Percentiles rank a stretch among this genome's conserved stretches.
Evolutionary conservation across 805 yeast species (phyloP).

Genomic region (Yarrowia hollandica): DNA sequence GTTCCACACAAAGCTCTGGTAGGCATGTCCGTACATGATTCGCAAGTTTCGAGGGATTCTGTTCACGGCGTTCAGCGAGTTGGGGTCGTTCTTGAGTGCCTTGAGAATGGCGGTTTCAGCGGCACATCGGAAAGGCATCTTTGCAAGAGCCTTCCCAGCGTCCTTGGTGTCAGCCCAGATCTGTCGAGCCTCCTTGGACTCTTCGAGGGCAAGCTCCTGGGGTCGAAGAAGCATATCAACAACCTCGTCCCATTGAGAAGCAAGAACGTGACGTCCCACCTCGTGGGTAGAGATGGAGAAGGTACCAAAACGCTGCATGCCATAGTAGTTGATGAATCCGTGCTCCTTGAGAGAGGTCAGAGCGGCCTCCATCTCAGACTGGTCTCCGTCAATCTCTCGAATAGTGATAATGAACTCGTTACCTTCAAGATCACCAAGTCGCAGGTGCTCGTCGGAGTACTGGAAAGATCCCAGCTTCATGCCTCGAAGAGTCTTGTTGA

Average conservation of each 20-base stretch:
- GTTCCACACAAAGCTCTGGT: constrained; percentile 96
- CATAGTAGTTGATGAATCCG: constrained; percentile 93
- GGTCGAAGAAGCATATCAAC: constrained; percentile 78
- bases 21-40: constrained; percentile 96
- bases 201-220: constrained; percentile 81
- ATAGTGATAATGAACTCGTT: constrained; percentile 86
- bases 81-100: constrained; percentile 54
- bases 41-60: constrained; percentile 88
- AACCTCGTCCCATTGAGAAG: constrained; percentile 76
- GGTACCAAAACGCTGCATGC: constrained; percentile 99
- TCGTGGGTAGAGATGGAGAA: constrained; percentile 89
- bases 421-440: constrained; percentile 82
- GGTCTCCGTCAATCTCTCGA: constrained; percentile 58
- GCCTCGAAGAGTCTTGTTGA: constrained; percentile 77
- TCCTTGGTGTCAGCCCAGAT: constrained; percentile 76
- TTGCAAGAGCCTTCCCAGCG: constrained; percentile 60
- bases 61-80: constrained; percentile 75
- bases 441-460: constrained; percentile 61
- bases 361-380: constrained; percentile 50
- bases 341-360: constrained; percentile 57
- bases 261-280: constrained; percentile 70
- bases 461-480: constrained; percentile 75
- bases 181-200: constrained; percentile 76
- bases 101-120: constrained; percentile 79
- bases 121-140: constrained; percentile 83